Evolutionary conservation across 169 alveolate species (phyloP).

Genomic region (Eimeria tenella): DNA sequence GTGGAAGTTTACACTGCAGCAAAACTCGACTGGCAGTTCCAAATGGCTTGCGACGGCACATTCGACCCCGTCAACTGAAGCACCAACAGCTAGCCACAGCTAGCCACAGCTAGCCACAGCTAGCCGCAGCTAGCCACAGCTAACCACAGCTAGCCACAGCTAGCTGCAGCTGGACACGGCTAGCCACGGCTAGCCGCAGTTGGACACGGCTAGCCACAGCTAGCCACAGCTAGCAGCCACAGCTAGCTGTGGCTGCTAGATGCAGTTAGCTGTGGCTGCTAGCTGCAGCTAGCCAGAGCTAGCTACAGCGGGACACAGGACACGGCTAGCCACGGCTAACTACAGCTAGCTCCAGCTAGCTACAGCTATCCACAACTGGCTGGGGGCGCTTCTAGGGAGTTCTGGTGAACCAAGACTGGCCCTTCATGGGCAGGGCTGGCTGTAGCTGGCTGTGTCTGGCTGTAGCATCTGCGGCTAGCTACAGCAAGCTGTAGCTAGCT

Average conservation of each 20-base stretch:
- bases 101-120: neutral
- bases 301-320: neutral
- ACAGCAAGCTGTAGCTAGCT: neutral
- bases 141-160: neutral
- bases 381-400: neutral
- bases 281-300: neutral
- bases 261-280: neutral
- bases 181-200: neutral
- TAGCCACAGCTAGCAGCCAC: neutral
- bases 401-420: neutral
- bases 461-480: neutral
- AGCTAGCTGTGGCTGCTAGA: neutral
- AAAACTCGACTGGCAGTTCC: constrained; percentile 76
- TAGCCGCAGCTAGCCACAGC: neutral
- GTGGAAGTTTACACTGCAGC: constrained; percentile 74
- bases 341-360: neutral
- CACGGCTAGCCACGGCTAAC: neutral
- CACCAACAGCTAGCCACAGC: neutral
- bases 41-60: constrained; percentile 74
- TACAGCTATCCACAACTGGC: neutral
- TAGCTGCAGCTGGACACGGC: neutral
- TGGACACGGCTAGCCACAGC: neutral
- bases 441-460: neutral
- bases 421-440: neutral
- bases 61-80: constrained; percentile 7